A percentile compares a stretch with the other conserved stretches of the same genome.
Evolutionary conservation across 495 filamentous ascomycete genomes (phyloP).

Genomic region (Neurospora tetrasperma): DNA sequence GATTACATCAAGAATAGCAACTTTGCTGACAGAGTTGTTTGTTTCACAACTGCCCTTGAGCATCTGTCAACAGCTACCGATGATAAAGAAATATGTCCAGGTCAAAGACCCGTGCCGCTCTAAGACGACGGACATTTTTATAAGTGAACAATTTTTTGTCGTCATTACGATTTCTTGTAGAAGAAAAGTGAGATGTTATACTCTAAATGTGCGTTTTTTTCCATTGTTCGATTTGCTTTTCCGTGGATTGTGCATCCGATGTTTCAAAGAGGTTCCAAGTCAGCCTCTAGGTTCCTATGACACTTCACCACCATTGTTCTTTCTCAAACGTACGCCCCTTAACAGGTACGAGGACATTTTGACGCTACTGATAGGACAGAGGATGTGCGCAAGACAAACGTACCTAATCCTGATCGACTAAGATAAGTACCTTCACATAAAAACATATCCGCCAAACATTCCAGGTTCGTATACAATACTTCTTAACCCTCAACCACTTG

Average conservation of each 20-base stretch:
- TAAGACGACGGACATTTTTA: background rate
- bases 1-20: background rate
- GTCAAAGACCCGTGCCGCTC: background rate
- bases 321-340: background rate
- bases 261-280: background rate
- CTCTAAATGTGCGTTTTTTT: background rate
- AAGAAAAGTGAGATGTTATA: background rate
- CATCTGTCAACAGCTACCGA: background rate
- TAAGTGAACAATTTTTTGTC: background rate
- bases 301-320: background rate
- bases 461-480: background rate
- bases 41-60: background rate
- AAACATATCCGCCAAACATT: background rate
- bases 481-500: background rate
- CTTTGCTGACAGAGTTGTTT: background rate
- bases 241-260: background rate
- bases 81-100: background rate
- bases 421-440: background rate
- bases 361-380: background rate
- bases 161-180: background rate
- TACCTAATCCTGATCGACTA: background rate
- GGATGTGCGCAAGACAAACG: background rate
- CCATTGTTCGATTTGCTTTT: background rate
- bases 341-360: background rate
- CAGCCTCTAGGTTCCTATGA: background rate